A percentile compares a stretch with the other conserved stretches of the same genome.
These are phyloP conservation scores for Sphaerulina musiva DNA, from an alignment of 2,329 filamentous ascomycete genomes.

Conservation along the genomic window DNA sequence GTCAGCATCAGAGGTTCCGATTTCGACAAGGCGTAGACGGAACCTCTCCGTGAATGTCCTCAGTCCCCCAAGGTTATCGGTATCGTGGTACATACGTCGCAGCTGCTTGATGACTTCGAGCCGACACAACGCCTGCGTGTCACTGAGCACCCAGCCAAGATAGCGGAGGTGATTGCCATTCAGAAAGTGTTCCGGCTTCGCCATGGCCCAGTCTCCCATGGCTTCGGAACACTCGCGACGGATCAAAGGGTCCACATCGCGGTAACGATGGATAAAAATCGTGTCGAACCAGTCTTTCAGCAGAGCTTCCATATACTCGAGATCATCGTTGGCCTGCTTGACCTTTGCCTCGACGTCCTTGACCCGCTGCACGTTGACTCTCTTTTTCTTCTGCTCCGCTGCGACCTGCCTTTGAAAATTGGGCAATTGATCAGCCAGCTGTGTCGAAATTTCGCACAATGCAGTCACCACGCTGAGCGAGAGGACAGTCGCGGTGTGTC, in stretches of 20 bases:
- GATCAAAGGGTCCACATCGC: slow-evolving; percentile 85
- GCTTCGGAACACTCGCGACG: slow-evolving; percentile 81
- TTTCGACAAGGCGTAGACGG: slow-evolving; percentile 78
- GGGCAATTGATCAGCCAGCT: slow-evolving; percentile 64
- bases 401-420: slow-evolving; percentile 74
- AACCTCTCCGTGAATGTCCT: slow-evolving; percentile 93
- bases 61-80: slow-evolving; percentile 67
- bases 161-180: slow-evolving; percentile 87
- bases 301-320: slow-evolving; percentile 62
- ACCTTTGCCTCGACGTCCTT: slow-evolving; percentile 66
- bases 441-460: slow-evolving; percentile 65
- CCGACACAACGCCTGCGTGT: slow-evolving; percentile 65
- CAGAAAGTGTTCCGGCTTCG: slow-evolving; percentile 79
- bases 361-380: slow-evolving; percentile 71
- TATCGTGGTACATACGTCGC: slow-evolving; percentile 68
- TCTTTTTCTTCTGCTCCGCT: slow-evolving; percentile 64
- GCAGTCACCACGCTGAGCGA: slow-evolving; percentile 72
- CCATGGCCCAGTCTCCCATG: slow-evolving; percentile 80
- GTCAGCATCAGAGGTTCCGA: slow-evolving; percentile 81
- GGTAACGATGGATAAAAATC: slow-evolving; percentile 91
- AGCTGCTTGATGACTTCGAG: slow-evolving; percentile 84
- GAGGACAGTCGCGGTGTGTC: slow-evolving; percentile 86
- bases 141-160: slow-evolving; percentile 90
- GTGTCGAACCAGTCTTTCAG: slow-evolving; percentile 86
- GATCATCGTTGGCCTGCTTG: slow-evolving; percentile 61